Conservation (phyloP, 2,329 filamentous ascomycete species). For the Xylariales sp. region DNA sequence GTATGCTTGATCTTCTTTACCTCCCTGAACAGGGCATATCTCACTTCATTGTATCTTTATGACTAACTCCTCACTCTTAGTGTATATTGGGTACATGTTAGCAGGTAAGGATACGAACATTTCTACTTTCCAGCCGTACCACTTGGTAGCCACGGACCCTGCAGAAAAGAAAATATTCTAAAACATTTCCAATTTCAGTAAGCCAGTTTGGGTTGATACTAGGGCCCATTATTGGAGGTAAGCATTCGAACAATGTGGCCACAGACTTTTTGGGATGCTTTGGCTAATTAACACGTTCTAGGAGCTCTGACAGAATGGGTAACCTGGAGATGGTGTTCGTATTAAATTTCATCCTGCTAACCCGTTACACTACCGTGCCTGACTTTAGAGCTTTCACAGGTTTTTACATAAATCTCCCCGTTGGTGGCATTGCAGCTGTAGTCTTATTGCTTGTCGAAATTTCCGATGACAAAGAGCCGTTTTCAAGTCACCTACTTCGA, state of each 20-base stretch:
- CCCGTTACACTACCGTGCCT: not conserved
- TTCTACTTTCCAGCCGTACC: too few relatives aligned
- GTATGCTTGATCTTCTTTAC: too few relatives aligned
- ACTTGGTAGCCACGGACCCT: too few relatives aligned
- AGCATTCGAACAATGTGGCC: too few relatives aligned
- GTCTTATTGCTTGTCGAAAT: slow-evolving; percentile 26
- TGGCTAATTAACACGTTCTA: too few relatives aligned
- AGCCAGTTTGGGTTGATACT: slow-evolving; percentile 37
- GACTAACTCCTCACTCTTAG: not conserved
- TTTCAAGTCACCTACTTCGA: slow-evolving; percentile 9
- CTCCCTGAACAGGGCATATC: too few relatives aligned
- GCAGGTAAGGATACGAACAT: slow-evolving; percentile 12
- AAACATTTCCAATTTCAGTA: slow-evolving; percentile 10
- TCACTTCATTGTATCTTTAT: too few relatives aligned
- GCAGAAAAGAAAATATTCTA: not conserved
- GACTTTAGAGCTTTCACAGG: slow-evolving; percentile 11
- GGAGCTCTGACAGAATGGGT: slow-evolving; percentile 31
- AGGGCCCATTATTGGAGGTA: slow-evolving; percentile 44
- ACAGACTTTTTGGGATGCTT: too few relatives aligned
- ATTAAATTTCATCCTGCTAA: not conserved
- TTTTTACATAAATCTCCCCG: slow-evolving; percentile 42
- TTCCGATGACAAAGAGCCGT: slow-evolving; percentile 27
- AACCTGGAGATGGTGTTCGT: slow-evolving; percentile 41
- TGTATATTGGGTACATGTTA: slow-evolving; percentile 12
- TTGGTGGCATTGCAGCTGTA: slow-evolving; percentile 28